Evolutionary conservation across 176 grass and related monocot genomes (phyloP), one percentile per base, ranked within the genome.

Genomic region (Carex cristatella): DNA sequence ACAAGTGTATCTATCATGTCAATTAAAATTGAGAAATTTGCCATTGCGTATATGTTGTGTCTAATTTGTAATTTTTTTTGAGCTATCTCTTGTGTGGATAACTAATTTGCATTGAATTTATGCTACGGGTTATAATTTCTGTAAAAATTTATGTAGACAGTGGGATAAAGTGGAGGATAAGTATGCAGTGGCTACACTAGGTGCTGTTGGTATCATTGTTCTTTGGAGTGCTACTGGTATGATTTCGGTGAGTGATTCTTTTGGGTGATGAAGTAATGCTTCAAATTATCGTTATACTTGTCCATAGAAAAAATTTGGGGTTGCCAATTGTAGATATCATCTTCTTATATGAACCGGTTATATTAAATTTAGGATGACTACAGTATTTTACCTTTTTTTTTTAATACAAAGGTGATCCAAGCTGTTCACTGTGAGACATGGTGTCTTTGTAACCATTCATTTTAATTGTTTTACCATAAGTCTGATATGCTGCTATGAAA

Each of bases 151-250:
- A 61, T 91, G 84, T 95, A 89, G 93, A 94, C 93, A 98, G 95
- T 98, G 95, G 95, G 88, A 91, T 83, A 90, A 89, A 95, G 90
- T 98, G 84, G 95, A 98, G 23, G 95, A 98, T 79, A 98, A 98
- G 87, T 95, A 98, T 77, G 95, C 95, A 44, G 91, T 95, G 69
- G 83, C 88, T 80, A 63, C 93, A 64, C 72, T 98, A 61, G 93
- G 85, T 5, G 81, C 95, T 78, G 88, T 82, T 7, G 85, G 83
- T n/a, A 58, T 95, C 48, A 81, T 98, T 69, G 95, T 79, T 56
- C 91, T 98, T 75, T 95, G 95, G 95, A 93, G 86, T 79, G 69
- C 91, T 1, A 87, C 83, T 19, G 95, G 93, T 57, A 88, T 94
- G 81, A 76, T 98, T 70, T 90, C 79, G 88, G 93, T 95, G 87